These are phyloP conservation scores for Pythium biforme DNA, from an alignment of 352 stramenopile genomes.

Conservation along the genomic window DNA sequence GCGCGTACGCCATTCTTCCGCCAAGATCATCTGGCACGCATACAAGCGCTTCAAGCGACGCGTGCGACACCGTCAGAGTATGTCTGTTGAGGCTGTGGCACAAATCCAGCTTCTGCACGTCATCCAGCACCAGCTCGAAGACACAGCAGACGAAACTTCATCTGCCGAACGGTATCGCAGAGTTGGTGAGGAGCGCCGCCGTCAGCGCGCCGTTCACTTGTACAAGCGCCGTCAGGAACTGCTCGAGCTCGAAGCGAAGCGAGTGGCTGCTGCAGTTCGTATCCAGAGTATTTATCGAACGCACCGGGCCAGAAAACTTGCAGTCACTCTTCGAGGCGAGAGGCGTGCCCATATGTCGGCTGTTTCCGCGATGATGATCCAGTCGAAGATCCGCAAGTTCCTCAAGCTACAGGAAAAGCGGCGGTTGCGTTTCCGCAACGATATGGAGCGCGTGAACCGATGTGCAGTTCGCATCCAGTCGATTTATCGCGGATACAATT, in stretches of 20 bases:
- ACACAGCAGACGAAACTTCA: constrained; percentile 8
- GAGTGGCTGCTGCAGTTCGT: constrained; percentile 34
- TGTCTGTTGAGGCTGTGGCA: constrained; percentile 58
- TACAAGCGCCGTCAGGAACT: constrained; percentile 55
- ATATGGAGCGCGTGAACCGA: constrained; percentile 61
- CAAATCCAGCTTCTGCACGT: constrained; percentile 50
- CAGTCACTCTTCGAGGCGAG: constrained; percentile 34
- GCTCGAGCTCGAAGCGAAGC: constrained; percentile 43
- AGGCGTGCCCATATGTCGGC: constrained; percentile 53
- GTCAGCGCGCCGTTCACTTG: constrained; percentile 51
- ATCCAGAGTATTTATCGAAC: constrained; percentile 54
- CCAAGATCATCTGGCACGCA: constrained; percentile 37
- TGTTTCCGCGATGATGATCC: constrained; percentile 61
- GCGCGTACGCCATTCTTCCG: constrained; percentile 23
- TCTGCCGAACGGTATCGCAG: constrained; percentile 42
- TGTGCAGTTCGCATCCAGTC: constrained; percentile 65
- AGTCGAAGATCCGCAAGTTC: constrained; percentile 66
- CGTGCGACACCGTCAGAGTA: constrained; percentile 40
- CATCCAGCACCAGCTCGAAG: constrained; percentile 37
- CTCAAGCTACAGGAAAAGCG: constrained; percentile 42
- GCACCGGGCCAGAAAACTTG: constrained; percentile 38
- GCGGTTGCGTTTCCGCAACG: constrained; percentile 42
- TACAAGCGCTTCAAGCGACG: constrained; percentile 50
- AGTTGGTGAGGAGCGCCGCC: constrained; percentile 48
- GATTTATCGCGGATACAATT: constrained; percentile 68